Evolutionary conservation across 441 rosid genomes (phyloP).

Genomic region (Adansonia gregorii): DNA sequence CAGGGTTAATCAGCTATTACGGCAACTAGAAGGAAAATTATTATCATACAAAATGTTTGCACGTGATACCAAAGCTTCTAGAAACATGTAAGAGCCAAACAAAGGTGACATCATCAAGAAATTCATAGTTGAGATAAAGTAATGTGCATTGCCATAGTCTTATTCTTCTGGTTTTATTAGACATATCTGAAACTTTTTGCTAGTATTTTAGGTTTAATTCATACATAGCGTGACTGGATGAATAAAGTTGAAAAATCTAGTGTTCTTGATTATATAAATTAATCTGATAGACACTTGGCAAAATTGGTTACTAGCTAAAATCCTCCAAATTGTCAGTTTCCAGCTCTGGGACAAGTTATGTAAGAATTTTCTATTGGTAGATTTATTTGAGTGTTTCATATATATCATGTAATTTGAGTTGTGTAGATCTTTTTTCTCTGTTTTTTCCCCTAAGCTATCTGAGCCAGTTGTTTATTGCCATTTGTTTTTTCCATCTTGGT

Average conservation of each 20-base stretch:
- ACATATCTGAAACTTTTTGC: background rate
- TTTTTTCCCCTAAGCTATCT: background rate
- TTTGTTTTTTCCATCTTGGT: background rate
- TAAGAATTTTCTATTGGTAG: background rate
- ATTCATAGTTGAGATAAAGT: background rate
- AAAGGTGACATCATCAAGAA: slow-evolving; percentile 10
- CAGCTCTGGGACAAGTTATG: background rate
- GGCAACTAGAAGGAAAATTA: slow-evolving; percentile 78
- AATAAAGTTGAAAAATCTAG: background rate
- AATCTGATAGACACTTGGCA: slow-evolving; percentile 1
- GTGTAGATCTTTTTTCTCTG: background rate
- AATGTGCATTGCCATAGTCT: background rate
- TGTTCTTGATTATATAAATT: background rate
- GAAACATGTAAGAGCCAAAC: slow-evolving; percentile 70
- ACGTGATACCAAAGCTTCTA: slow-evolving; percentile 93
- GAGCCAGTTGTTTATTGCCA: background rate
- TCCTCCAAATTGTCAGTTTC: background rate
- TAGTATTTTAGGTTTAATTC: background rate
- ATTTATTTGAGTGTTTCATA: slow-evolving; percentile 4
- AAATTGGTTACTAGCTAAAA: background rate
- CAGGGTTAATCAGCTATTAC: slow-evolving; percentile 77
- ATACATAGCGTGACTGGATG: background rate
- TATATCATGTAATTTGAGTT: slow-evolving; percentile 6
- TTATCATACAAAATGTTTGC: slow-evolving; percentile 90
- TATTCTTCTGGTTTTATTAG: background rate